Percentiles rank a stretch among this genome's conserved stretches.
Conservation (phyloP, 2,329 filamentous ascomycete species). For the Stenocarpella maydis region DNA sequence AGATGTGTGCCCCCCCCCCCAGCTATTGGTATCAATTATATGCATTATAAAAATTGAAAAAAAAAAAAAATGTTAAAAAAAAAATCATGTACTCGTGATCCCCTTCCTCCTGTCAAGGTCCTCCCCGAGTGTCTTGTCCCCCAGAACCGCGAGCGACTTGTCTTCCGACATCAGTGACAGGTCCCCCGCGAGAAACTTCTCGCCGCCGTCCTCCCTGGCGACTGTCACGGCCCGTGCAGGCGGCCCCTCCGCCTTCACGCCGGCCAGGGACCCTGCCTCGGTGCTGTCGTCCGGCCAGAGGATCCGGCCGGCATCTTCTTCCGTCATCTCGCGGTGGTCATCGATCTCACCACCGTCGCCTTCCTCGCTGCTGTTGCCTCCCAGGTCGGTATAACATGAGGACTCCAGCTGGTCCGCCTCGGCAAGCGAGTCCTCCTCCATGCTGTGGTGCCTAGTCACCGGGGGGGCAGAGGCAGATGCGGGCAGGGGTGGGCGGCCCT, state of each 20-base stretch:
- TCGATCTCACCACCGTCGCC: not conserved
- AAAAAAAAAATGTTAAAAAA: too few relatives aligned
- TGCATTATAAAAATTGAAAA: too few relatives aligned
- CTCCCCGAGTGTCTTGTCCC: constrained; percentile 41
- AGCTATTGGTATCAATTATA: too few relatives aligned
- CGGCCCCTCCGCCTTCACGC: not conserved
- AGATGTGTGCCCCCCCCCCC: too few relatives aligned
- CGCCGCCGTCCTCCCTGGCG: not conserved
- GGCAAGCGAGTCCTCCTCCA: constrained; percentile 10
- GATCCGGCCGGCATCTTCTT: constrained; percentile 50
- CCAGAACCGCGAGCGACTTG: constrained; percentile 33
- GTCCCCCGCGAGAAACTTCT: constrained; percentile 30
- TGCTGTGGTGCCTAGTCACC: not conserved
- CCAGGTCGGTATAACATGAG: not conserved
- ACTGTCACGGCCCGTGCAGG: not conserved
- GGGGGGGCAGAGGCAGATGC: not conserved
- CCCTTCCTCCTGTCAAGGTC: constrained; percentile 40
- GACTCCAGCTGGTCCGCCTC: constrained; percentile 15
- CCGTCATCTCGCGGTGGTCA: constrained; percentile 46
- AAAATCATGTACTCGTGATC: constrained; percentile 18
- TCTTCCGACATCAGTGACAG: constrained; percentile 19
- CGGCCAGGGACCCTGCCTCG: not conserved
- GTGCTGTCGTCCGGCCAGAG: constrained; percentile 47
- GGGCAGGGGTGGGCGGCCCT: not conserved
- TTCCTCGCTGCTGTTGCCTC: not conserved